Evolutionary conservation across 495 filamentous ascomycete species (phyloP).

Genomic region (Aspergillus sclerotioniger): DNA sequence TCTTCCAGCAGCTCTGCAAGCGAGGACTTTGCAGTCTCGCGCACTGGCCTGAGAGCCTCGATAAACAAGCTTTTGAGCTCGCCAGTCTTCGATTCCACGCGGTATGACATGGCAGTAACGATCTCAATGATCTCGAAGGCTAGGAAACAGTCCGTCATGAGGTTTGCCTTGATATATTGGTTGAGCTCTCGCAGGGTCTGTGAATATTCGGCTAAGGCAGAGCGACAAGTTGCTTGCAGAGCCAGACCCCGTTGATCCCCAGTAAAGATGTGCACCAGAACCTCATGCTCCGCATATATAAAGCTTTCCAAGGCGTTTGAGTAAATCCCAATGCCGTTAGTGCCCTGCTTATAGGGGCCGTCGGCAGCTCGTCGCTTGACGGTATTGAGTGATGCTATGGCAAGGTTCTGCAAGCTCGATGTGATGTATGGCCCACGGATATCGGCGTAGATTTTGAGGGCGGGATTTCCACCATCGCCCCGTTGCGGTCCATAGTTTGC

Average conservation of each 20-base stretch:
- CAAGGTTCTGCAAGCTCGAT: slow-evolving; percentile 75
- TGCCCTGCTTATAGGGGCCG: slow-evolving; percentile 83
- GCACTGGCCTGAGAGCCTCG: slow-evolving; percentile 82
- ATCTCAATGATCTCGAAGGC: slow-evolving; percentile 96
- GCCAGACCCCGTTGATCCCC: slow-evolving; percentile 79
- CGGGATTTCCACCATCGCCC: slow-evolving; percentile 52
- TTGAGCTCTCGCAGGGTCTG: slow-evolving; percentile 88
- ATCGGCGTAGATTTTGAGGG: slow-evolving; percentile 78
- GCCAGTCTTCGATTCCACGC: slow-evolving; percentile 76
- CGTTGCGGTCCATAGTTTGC: slow-evolving; percentile 46
- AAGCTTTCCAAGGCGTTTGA: slow-evolving; percentile 82
- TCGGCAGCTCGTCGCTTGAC: slow-evolving; percentile 76
- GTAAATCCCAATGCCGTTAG: slow-evolving; percentile 89
- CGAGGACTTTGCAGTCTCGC: slow-evolving; percentile 87
- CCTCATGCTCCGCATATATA: slow-evolving; percentile 84
- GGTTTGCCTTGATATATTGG: slow-evolving; percentile 77
- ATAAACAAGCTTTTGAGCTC: slow-evolving; percentile 81
- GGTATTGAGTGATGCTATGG: slow-evolving; percentile 83
- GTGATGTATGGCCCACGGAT: slow-evolving; percentile 81
- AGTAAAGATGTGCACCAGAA: slow-evolving; percentile 77
- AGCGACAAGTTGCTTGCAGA: slow-evolving; percentile 72
- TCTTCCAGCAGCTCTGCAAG: slow-evolving; percentile 84
- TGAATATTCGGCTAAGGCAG: slow-evolving; percentile 74
- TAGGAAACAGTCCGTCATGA: slow-evolving; percentile 91
- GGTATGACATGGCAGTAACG: slow-evolving; percentile 74